Conservation (phyloP, 140 eudicot genomes). For the Ambrosia hybrid region DNA sequence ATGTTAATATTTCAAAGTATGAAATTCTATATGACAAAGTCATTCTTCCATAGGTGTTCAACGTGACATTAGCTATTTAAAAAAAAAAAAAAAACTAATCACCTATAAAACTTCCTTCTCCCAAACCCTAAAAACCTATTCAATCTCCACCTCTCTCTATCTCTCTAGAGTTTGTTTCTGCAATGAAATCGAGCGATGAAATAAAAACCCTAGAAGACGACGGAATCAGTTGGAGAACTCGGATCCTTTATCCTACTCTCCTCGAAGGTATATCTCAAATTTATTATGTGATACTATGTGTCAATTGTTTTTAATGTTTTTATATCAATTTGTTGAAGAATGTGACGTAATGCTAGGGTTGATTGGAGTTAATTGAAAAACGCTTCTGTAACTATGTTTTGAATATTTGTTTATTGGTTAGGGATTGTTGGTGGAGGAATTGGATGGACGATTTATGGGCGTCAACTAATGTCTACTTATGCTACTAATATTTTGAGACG, state of each 20-base stretch:
- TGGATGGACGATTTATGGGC: constrained; percentile 68
- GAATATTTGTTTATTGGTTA: constrained; percentile 24
- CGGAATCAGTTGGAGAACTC: constrained; percentile 39
- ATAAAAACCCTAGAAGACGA: constrained; percentile 33
- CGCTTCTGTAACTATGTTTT: background rate
- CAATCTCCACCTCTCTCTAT: too few species aligned
- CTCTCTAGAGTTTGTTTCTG: too few species aligned
- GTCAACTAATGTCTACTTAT: constrained; percentile 66
- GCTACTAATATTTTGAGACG: constrained; percentile 48
- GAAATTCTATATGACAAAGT: too few species aligned
- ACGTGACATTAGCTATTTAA: too few species aligned
- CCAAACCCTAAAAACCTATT: too few species aligned
- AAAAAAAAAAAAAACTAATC: background rate
- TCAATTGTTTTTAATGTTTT: background rate
- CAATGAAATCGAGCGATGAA: constrained; percentile 33
- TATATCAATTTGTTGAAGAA: too few species aligned
- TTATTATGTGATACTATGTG: background rate
- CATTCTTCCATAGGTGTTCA: too few species aligned
- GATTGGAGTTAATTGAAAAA: background rate
- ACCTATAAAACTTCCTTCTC: too few species aligned
- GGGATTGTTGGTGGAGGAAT: constrained; percentile 78
- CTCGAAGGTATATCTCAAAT: constrained; percentile 8
- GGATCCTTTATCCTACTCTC: constrained; percentile 10
- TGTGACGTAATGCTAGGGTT: too few species aligned
- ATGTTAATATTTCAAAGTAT: too few species aligned